Evolutionary conservation across 768 basidiomycete species (phyloP), one percentile per base, ranked within the genome.

Genomic region (Suillus paluster): DNA sequence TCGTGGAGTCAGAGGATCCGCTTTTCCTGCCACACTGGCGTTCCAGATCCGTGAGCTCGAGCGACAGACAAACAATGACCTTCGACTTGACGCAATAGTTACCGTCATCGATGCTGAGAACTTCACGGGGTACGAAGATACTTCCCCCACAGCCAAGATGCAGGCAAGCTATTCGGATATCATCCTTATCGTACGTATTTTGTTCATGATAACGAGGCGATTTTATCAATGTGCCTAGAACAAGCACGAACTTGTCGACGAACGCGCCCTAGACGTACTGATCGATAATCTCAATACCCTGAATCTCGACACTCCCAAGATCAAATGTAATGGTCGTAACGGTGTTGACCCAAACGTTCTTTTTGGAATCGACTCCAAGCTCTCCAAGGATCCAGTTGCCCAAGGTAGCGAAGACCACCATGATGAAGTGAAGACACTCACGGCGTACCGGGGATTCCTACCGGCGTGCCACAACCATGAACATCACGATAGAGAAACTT

Each of bases 111-210:
- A 94, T 70, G 91, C 93, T 1, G 92, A 94, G 75, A 97, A 97
- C 74, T 98, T 98, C 73, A 74, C 79, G 15, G 95, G 95, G 4
- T 97, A 97, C 73, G 95, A 97, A 70, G 96, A 98, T 71, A 90
- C 86, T 0, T 94, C 91, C 8, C 90, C 92, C 0, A 96, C 95
- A 1, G 95, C 95, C 23, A 92, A 86, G 72, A 94, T 97, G 89
- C 89, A 94, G 78, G 92, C 96, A n/a, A 91, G 90, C 70, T 98
- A 97, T 73, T 95, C 95, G 4, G 96, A 98, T 72, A 81, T 96
- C 42, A 86, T 98, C 61, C 79, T 98, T 33, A 84, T 98, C 58
- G 92, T 92, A 63, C 62, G 88, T 80, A 14, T 5, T 21, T 27
- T 34, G 39, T 30, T 34, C n/a, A 25, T 62, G 58, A 27, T n/a